Evolutionary conservation across 2,329 filamentous ascomycete genomes (phyloP).

Genomic region (Pseudopithomyces chartarum): DNA sequence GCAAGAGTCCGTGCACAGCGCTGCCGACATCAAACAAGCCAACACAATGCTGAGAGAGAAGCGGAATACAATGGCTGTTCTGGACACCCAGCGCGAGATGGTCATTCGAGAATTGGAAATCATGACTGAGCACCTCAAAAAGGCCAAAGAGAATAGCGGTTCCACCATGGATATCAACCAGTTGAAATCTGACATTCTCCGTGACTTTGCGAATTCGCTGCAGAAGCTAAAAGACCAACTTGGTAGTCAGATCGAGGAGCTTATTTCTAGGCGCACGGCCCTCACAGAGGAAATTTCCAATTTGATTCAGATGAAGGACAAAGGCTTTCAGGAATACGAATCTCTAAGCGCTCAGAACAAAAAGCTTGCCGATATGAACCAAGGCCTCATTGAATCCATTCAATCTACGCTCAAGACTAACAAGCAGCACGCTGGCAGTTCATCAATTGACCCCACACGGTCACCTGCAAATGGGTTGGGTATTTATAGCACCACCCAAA

Average conservation of each 20-base stretch:
- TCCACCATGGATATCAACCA: constrained; percentile 79
- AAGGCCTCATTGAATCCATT: constrained; percentile 91
- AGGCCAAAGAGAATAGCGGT: constrained; percentile 78
- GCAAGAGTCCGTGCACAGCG: constrained; percentile 60
- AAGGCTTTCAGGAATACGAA: constrained; percentile 93
- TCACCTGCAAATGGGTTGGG: constrained; percentile 63
- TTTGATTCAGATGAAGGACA: constrained; percentile 84
- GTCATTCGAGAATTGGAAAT: constrained; percentile 91
- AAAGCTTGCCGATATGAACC: constrained; percentile 92
- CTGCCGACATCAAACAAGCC: constrained; percentile 70
- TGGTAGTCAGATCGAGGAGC: constrained; percentile 75
- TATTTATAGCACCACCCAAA: constrained; percentile 57
- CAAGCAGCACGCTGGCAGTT: constrained; percentile 54
- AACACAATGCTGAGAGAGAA: constrained; percentile 91
- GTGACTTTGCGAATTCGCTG: constrained; percentile 66
- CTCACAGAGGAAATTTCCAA: constrained; percentile 83
- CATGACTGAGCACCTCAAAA: constrained; percentile 84
- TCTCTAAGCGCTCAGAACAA: constrained; percentile 92
- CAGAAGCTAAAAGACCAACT: constrained; percentile 81
- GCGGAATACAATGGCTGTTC: constrained; percentile 89
- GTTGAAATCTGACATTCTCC: constrained; percentile 65
- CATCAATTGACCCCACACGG: constrained; percentile 51
- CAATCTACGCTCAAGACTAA: constrained; percentile 90
- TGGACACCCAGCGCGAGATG: constrained; percentile 94
- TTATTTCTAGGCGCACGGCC: constrained; percentile 85